These are phyloP conservation scores for Gonapodya prolifera DNA, from an alignment of 192 early-diverging fungal species.

Conservation along the genomic window DNA sequence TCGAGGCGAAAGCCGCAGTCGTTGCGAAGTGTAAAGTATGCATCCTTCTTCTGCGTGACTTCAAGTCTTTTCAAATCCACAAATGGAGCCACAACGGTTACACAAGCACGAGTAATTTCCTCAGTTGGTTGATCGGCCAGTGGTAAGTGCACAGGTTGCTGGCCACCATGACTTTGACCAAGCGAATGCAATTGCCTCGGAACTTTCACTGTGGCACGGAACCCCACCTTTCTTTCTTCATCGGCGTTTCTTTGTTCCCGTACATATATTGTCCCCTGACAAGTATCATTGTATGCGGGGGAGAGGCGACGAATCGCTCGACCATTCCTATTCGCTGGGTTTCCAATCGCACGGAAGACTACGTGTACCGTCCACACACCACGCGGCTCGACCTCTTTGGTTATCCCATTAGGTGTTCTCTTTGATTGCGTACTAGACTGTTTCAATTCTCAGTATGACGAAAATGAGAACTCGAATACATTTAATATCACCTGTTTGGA, in stretches of 20 bases:
- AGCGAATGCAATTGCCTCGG: background rate
- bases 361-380: background rate
- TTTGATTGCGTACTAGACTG: conserved; percentile 42
- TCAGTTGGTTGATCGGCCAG: background rate
- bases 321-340: background rate
- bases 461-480: background rate
- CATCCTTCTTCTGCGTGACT: conserved; percentile 28
- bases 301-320: background rate
- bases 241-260: conserved; percentile 79
- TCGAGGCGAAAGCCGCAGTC: conserved; percentile 7
- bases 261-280: conserved; percentile 46
- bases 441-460: conserved; percentile 26
- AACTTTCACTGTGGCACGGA: conserved; percentile 35
- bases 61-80: conserved; percentile 41
- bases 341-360: background rate
- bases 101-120: background rate
- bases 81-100: conserved; percentile 23
- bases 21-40: conserved; percentile 40
- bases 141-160: conserved; percentile 6
- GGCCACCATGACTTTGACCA: background rate
- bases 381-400: background rate
- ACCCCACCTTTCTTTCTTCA: conserved; percentile 52
- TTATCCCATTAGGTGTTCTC: background rate
- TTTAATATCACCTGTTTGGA: background rate
- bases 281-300: conserved; percentile 16